Conservation (phyloP, 2,329 filamentous ascomycete species). For the Talaromyces sp. region DNA sequence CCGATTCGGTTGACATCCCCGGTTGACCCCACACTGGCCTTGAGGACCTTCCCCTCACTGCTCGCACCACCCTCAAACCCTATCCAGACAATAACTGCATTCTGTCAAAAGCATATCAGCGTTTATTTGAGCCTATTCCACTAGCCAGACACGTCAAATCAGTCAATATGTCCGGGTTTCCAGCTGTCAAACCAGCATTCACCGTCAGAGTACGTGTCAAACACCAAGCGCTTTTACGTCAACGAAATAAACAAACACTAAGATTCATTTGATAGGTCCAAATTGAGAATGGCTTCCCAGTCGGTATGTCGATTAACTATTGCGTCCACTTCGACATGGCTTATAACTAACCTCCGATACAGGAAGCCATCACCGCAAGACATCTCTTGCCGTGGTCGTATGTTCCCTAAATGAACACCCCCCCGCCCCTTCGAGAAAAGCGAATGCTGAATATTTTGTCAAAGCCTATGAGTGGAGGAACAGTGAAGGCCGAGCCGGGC, state of each 20-base stretch:
- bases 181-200: conserved; percentile 36
- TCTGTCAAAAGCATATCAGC: neutral
- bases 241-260: neutral
- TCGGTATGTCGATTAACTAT: neutral
- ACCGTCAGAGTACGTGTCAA: conserved; percentile 28
- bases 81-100: neutral
- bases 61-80: neutral
- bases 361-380: conserved; percentile 34
- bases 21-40: neutral
- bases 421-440: neutral
- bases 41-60: neutral
- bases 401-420: conserved; percentile 8
- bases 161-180: conserved; percentile 31
- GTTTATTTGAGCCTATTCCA: neutral
- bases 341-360: neutral
- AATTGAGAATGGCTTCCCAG: neutral
- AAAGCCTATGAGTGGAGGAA: conserved; percentile 35
- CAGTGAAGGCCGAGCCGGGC: conserved; percentile 28
- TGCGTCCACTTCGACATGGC: neutral
- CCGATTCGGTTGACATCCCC: no score
- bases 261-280: neutral
- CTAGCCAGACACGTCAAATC: neutral
- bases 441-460: neutral
- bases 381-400: conserved; percentile 33
- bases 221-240: neutral